phyloP scores from a whole-genome alignment of 2,329 filamentous ascomycete species.

The Aspergillus fumigatus region DNA sequence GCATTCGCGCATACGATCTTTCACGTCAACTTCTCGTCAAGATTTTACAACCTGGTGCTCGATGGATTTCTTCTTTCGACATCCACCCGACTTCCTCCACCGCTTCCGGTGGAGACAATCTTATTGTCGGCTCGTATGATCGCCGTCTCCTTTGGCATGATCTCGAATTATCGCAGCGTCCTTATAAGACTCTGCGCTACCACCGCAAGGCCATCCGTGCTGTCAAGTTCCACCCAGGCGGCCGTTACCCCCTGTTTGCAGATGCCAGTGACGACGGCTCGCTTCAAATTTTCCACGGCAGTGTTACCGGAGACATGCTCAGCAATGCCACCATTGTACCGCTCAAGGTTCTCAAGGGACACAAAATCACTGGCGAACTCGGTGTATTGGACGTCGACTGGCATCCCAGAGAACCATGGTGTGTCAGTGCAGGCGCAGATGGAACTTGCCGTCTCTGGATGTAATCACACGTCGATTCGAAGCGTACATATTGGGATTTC shows the following conservation, averaged over 20 bases:
- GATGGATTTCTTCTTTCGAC: constrained; percentile 92
- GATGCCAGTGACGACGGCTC: constrained; percentile 94
- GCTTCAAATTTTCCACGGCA: constrained; percentile 93
- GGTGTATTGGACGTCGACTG: constrained; percentile 93
- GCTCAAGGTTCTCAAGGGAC: constrained; percentile 86
- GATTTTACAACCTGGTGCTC: constrained; percentile 85
- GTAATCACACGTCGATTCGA: constrained; percentile 32
- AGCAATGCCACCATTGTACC: constrained; percentile 96
- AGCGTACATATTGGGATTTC: constrained; percentile 20
- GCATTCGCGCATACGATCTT: constrained; percentile 90
- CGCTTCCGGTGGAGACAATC: constrained; percentile 85
- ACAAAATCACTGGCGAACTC: constrained; percentile 78
- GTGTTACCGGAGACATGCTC: constrained; percentile 90
- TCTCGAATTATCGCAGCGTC: constrained; percentile 80
- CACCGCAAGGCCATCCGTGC: constrained; percentile 86
- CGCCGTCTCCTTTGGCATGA: constrained; percentile 94
- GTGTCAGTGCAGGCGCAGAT: constrained; percentile 89
- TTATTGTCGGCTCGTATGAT: constrained; percentile 94
- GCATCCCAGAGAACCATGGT: constrained; percentile 93
- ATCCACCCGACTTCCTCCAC: constrained; percentile 86
- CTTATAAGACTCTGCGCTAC: constrained; percentile 96
- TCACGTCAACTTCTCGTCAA: constrained; percentile 88
- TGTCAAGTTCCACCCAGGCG: constrained; percentile 78
- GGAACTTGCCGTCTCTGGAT: constrained; percentile 89
- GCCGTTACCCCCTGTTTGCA: constrained; percentile 78